Conservation (phyloP, 139 green algal species). For the Chlorella sorokiniana region DNA sequence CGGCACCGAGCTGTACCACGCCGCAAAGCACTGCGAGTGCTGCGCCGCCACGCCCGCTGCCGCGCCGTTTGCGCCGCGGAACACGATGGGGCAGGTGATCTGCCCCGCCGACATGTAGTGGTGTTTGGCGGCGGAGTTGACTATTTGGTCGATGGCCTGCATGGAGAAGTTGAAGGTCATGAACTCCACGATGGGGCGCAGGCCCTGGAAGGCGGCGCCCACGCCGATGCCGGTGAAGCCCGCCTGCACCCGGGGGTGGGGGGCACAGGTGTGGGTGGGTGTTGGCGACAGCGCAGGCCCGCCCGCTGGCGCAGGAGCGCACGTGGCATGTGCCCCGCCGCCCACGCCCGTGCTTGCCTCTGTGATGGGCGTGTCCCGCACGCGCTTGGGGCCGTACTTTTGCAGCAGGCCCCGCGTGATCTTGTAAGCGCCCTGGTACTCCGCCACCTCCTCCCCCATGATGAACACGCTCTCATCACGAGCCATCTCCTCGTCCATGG, state of each 20-base stretch:
- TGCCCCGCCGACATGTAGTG: constrained; percentile 98
- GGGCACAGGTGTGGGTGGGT: not conserved
- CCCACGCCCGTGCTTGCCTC: constrained; percentile 64
- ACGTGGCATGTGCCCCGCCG: not conserved
- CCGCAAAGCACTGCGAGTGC: constrained; percentile 98
- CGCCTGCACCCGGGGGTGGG: constrained; percentile 55
- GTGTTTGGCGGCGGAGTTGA: constrained; percentile 98
- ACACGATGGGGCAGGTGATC: constrained; percentile 95
- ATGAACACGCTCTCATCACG: constrained; percentile 95
- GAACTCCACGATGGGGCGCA: constrained; percentile 96
- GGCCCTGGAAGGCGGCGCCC: constrained; percentile 90
- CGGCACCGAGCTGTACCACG: constrained; percentile 94
- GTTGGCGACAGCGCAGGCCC: too few species aligned
- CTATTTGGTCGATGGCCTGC: constrained; percentile 98
- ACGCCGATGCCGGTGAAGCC: constrained; percentile 97
- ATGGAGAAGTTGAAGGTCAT: constrained; percentile 99
- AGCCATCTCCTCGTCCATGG: constrained; percentile 97
- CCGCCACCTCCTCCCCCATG: constrained; percentile 96
- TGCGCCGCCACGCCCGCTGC: constrained; percentile 96
- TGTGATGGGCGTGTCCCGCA: constrained; percentile 98
- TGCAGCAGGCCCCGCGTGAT: constrained; percentile 94
- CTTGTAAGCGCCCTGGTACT: constrained; percentile 99
- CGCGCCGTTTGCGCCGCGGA: constrained; percentile 97
- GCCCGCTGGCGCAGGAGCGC: not conserved
- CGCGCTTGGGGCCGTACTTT: constrained; percentile 93